phyloP scores from a whole-genome alignment of 768 basidiomycete species.

The Sarcodon aspratus region DNA sequence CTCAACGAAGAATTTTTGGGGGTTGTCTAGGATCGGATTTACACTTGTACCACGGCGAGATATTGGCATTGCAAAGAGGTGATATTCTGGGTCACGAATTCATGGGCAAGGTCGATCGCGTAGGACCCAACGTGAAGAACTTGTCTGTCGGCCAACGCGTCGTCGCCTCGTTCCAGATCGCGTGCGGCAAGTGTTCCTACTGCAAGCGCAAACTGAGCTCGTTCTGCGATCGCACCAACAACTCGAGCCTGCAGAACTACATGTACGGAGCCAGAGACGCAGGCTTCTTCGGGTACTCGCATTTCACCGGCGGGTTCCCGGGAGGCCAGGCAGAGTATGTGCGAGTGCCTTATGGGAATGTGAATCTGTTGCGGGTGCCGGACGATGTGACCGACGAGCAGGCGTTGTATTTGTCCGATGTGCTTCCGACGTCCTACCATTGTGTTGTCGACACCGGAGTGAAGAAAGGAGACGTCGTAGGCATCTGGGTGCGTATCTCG shows the following conservation, averaged over 20 bases:
- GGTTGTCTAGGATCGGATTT: conserved; percentile 37
- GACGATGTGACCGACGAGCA: conserved; percentile 54
- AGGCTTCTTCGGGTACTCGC: conserved; percentile 64
- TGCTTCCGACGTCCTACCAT: conserved; percentile 68
- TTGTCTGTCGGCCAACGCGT: conserved; percentile 57
- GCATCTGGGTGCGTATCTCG: conserved; percentile 44
- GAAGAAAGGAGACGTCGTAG: conserved; percentile 59
- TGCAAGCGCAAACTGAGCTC: conserved; percentile 66
- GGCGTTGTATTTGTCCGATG: conserved; percentile 43
- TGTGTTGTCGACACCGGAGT: conserved; percentile 64
- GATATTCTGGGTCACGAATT: conserved; percentile 74
- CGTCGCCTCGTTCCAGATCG: conserved; percentile 71
- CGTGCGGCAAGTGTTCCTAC: conserved; percentile 61
- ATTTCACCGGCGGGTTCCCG: conserved; percentile 62
- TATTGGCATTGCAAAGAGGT: conserved; percentile 55
- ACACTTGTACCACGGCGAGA: conserved; percentile 59
- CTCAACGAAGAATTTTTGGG: too few species aligned
- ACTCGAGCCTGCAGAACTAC: conserved; percentile 41
- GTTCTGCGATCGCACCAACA: conserved; percentile 66
- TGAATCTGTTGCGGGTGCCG: conserved; percentile 63
- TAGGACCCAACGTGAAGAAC: conserved; percentile 54
- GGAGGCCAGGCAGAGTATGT: conserved; percentile 73
- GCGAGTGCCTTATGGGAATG: conserved; percentile 58
- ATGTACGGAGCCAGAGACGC: conserved; percentile 63
- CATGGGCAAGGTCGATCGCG: conserved; percentile 57